Evolutionary conservation across 73 alveolate genomes (phyloP), one percentile per base, ranked within the genome.

Genomic region (Paramecium sexaurelia): DNA sequence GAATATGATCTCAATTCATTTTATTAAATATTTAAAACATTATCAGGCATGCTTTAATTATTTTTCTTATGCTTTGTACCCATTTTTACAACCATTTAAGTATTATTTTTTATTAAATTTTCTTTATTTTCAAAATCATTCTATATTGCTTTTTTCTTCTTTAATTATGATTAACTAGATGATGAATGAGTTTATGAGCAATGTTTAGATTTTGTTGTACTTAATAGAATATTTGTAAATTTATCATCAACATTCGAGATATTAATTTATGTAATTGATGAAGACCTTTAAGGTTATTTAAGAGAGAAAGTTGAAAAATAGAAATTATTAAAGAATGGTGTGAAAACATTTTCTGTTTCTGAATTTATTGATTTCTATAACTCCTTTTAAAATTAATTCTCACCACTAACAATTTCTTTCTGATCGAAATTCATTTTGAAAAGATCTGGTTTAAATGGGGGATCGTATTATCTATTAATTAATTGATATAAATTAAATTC

Each of bases 381-480:
- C 13, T 88, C 87, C 45, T 88, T 88, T 17, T 82, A 57, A 68
- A 88, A 88, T 29, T 88, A 61, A 45, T 71, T 40, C 56, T 88
- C 94, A 20, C 94, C 94, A 20, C 41, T 68, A 10, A 37, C 5
- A 15, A 88, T 68, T 51, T 88, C 94, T 2, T 88, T 82, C 24
- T 68, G 29, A 88, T 88, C 94, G 27, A 88, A 88, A 19, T 88
- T 88, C 37, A 88, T 68, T 43, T 82, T 82, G 17, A 88, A 41
- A 11, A 88, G 47, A 45, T 88, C 87, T 36, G 95, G 95, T 91
- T 83, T 84, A 84, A 83, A 56, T 41, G 95, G 95, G 6, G 95
- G 92, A 27, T 91, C 95, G 9, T 66, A 45, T 1, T 26, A 36
- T 26, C 83, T 78, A 27, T 55, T 85, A 29, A 91, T 57, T 20